Conservation (phyloP, 805 yeast species). For the Saturnispora diversa region DNA sequence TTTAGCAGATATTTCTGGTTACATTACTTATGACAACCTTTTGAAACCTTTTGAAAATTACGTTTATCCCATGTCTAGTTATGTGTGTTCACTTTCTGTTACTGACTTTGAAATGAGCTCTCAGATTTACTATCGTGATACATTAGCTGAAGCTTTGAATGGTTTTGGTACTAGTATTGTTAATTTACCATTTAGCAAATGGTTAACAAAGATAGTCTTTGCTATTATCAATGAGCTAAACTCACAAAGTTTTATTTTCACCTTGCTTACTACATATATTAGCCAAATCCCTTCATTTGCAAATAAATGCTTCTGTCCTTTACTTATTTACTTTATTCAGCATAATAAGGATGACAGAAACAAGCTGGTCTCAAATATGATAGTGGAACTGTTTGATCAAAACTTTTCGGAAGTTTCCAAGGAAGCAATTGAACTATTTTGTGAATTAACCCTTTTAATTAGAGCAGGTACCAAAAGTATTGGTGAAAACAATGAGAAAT, state of each 20-base stretch:
- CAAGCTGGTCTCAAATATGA: conserved; percentile 16
- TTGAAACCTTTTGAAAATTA: conserved; percentile 16
- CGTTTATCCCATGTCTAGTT: conserved; percentile 31
- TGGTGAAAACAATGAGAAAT: conserved; percentile 8
- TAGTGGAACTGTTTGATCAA: conserved; percentile 20
- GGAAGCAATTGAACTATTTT: conserved; percentile 20
- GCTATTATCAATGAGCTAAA: conserved; percentile 31
- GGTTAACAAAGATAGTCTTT: conserved; percentile 29
- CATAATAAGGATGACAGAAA: conserved; percentile 17
- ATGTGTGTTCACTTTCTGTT: conserved; percentile 29
- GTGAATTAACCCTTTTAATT: conserved; percentile 30
- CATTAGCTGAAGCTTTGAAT: conserved; percentile 11
- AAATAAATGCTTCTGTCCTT: conserved; percentile 21
- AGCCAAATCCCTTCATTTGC: conserved; percentile 24
- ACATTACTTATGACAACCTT: conserved; percentile 21
- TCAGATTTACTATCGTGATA: conserved; percentile 12
- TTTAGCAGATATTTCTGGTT: conserved; percentile 17
- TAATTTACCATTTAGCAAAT: conserved; percentile 19
- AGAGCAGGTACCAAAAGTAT: conserved; percentile 33
- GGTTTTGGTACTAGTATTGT: conserved; percentile 15
- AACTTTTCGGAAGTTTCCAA: conserved; percentile 10
- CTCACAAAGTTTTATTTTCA: conserved; percentile 24
- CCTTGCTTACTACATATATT: conserved; percentile 30
- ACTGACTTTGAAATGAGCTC: conserved; percentile 19
- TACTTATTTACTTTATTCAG: conserved; percentile 25